Base-by-base conservation (phyloP, 1,284 basidiomycete species). In the Apiotrichum akiyoshidainum region DNA sequence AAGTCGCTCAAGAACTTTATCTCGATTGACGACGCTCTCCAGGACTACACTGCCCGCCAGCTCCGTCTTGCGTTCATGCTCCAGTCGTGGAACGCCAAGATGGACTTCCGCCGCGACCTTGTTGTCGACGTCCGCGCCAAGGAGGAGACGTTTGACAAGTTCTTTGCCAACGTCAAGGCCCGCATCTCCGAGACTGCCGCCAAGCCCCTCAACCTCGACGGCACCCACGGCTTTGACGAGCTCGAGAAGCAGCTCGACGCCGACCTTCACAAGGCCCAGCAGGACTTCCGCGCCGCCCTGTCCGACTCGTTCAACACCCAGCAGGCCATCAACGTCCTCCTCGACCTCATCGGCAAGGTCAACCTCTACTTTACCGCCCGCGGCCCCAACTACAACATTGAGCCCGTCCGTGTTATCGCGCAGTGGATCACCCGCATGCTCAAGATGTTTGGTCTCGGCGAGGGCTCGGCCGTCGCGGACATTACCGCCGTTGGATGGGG, bases 1-100 rank as follows among this genome's bases (percentile, higher is more conserved):
- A 99, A 99, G 79, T 96, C 92, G 10, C 80, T 99, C 60, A 99
- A 99, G 79, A 99, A 99, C 76, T 99, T 99, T 71, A 98, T 99
- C 71, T 96, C 95, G 9, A 96, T 99, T 68, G 90, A 96, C 71
- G 92, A 98, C 79, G 93, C 96, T n/a, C 79, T 99, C 17, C 81
- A 86, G 72, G 87, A 84, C 71, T 90, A 90, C 76, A 85, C 89
- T 2, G 85, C 96, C 5, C 84, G 96, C 13, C 95, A 99, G 75
- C 80, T 99, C 31, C 87, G 96, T n/a, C 82, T 99, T 5, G 90
- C 92, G 0, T 99, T 99, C 82, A 80, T 99, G 70, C 85, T 88
- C 9, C 92, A 95, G 73, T 80, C 87, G 21, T 99, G 96, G 96
- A 92, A 89, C 73, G 83, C 88, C 42, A 90, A 90, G 70, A 85